Base-by-base conservation (phyloP, 75 land plant species). In the Picea glauca region DNA sequence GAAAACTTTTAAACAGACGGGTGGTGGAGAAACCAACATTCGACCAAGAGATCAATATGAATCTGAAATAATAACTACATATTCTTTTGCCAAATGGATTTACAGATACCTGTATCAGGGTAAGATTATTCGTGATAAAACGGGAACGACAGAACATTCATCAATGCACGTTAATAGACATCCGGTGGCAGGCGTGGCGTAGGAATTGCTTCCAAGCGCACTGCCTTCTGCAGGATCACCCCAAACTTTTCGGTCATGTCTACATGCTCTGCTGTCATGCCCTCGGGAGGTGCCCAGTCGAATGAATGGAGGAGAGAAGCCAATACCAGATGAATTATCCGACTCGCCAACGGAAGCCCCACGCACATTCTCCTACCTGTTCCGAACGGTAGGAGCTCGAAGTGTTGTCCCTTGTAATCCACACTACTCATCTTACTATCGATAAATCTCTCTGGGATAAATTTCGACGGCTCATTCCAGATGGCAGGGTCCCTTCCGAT, bases 371-470 rank as follows among this genome's bases (percentile, higher is more conserved):
- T 75, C 62, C 90, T 77, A 31, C 90, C 92, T 50, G 90, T 78
- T 33, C 88, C 94, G 77, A 91, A 91, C 2, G 91, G 95, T 18
- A 93, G 65, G 59, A 89, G 82, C 88, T 88, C 91, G 72, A 93
- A 93, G 78, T 84, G 62, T 33, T 76, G 79, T 2, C 93, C 95
- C 62, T 83, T 85, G 77, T 89, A 87, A 70, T 91, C 91, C 21
- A 65, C 83, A 43, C 77, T 30, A 30, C 83, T 67, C 65, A 58
- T 83, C 46, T 80, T 72, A 6, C 77, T 77, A 7, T 76, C 82
- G 21, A 81, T 21, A 68, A 91, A 93, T 81, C 95, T 77, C 17
- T 80, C 54, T 0, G 93, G 93, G 68, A 66, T 58, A 84, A 91
- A 93, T 2, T 54, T 54, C 0, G 80, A 86, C 4, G 91, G 81